These are phyloP conservation scores for Sporothrix globosa DNA, from an alignment of 2,329 filamentous ascomycete species.

Conservation along the genomic window DNA sequence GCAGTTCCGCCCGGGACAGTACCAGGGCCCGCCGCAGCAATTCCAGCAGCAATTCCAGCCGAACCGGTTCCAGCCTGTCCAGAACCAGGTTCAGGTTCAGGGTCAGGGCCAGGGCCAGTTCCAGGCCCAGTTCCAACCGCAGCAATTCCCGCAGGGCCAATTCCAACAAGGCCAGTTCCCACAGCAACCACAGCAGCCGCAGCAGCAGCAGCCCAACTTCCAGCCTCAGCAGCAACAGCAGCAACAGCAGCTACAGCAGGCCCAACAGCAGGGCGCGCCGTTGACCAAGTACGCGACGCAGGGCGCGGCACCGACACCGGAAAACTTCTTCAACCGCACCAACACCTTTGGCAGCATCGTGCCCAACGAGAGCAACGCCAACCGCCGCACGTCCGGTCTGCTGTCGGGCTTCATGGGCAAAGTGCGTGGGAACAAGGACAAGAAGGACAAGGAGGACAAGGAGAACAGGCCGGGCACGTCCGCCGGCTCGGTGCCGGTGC, in stretches of 20 bases:
- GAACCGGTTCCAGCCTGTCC: neutral
- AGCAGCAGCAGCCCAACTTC: slow-evolving; percentile 27
- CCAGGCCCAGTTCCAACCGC: slow-evolving; percentile 7
- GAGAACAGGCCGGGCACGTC: neutral
- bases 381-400: slow-evolving; percentile 26
- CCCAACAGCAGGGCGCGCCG: slow-evolving; percentile 28
- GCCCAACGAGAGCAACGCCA: neutral
- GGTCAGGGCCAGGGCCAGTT: slow-evolving; percentile 20
- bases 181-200: slow-evolving; percentile 5
- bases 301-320: neutral
- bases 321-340: slow-evolving; percentile 19
- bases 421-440: slow-evolving; percentile 29
- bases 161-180: neutral
- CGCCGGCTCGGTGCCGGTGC: neutral
- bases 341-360: slow-evolving; percentile 32
- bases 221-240: slow-evolving; percentile 28
- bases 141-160: slow-evolving; percentile 27
- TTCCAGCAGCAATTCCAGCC: slow-evolving; percentile 14
- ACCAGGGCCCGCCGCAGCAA: neutral
- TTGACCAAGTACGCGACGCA: slow-evolving; percentile 15
- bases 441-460: neutral
- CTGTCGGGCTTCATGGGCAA: slow-evolving; percentile 34
- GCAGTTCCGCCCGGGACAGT: neutral
- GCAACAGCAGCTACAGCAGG: slow-evolving; percentile 34
- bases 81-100: slow-evolving; percentile 3